Conservation (phyloP, 495 filamentous ascomycete species). For the Staphylotrichum tortipilum region DNA sequence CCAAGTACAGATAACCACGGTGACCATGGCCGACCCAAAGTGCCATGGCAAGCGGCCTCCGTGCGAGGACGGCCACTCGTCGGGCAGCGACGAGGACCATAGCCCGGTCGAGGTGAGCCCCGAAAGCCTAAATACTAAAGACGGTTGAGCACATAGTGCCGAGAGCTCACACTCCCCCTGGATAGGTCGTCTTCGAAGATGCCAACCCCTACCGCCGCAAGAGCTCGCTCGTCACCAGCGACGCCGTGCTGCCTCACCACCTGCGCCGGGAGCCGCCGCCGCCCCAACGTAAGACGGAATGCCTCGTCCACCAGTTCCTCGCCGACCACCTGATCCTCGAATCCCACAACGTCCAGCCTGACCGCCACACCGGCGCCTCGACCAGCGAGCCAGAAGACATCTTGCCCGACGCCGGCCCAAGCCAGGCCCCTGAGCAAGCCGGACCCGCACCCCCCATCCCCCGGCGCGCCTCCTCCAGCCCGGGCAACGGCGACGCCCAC, state of each 20-base stretch:
- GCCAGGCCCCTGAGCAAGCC: conserved; percentile 27
- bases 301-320: conserved; percentile 77
- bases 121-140: too few relatives aligned
- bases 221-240: conserved; percentile 66
- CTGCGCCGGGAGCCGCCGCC: conserved; percentile 36
- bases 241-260: conserved; percentile 35
- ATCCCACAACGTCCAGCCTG: conserved; percentile 5
- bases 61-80: conserved; percentile 17
- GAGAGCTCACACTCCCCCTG: conserved; percentile 4
- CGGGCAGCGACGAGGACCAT: conserved; percentile 35
- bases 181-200: conserved; percentile 65
- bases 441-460: background rate
- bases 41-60: background rate
- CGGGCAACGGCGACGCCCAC: background rate
- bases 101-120: conserved; percentile 33
- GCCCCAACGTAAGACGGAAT: conserved; percentile 46
- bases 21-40: background rate
- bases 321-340: conserved; percentile 26
- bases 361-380: conserved; percentile 8
- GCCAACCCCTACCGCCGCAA: conserved; percentile 70
- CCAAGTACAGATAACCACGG: too few relatives aligned
- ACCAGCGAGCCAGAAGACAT: conserved; percentile 16
- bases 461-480: too few relatives aligned
- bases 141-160: too few relatives aligned
- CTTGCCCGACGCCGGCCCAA: conserved; percentile 19